Base-by-base conservation (phyloP, 768 basidiomycete genomes). In the Termitomyces sp. region DNA sequence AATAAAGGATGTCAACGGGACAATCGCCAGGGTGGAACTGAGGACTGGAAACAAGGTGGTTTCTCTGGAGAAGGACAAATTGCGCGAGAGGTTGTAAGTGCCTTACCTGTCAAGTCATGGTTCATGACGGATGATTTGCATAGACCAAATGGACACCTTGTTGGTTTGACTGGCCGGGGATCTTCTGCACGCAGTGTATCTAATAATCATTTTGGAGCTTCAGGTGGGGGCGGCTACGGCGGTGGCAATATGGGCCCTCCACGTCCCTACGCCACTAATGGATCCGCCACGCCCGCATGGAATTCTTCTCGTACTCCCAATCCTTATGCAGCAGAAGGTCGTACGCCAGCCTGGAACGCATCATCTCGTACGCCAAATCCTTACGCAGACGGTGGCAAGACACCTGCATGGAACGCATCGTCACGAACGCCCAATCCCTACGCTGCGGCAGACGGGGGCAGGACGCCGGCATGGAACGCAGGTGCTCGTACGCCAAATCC, bases 1-100 rank as follows among this genome's bases (percentile, higher is more conserved):
- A 5, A 91, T 98, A 79, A 98, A 96, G 75, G 97, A 98, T 70
- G 92, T 94, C 33, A 96, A 95, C 61, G 96, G 95, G 5, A 80
- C 82, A 42, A 79, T 87, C 59, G 92, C 90, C 1, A 85, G 97
- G 45, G 94, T 99, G 15, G 97, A 98, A 73, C 78, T 99, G n/a
- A 88, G 94, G 15, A 90, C 89, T 42, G 80, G 81, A 18, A 96
- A 95, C 74, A 95, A 93, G 74, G 80, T 95, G 22, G 87, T 99
- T 60, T 89, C 88, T 42, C 87, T 98, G 60, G 90, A 91, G 52
- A 92, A 94, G 69, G 81, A 83, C 49, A 92, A 91, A 69, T 74
- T 96, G 20, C 81, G 84, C 63, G 81, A 88, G 59, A 82, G 88
- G 75, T 72, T 85, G 92, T 93, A 69, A 69, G 91, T 81, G 39